A percentile compares a stretch with the other conserved stretches of the same genome.
phyloP scores from a whole-genome alignment of 2,329 filamentous ascomycete species.

The Sporothrix inflata region DNA sequence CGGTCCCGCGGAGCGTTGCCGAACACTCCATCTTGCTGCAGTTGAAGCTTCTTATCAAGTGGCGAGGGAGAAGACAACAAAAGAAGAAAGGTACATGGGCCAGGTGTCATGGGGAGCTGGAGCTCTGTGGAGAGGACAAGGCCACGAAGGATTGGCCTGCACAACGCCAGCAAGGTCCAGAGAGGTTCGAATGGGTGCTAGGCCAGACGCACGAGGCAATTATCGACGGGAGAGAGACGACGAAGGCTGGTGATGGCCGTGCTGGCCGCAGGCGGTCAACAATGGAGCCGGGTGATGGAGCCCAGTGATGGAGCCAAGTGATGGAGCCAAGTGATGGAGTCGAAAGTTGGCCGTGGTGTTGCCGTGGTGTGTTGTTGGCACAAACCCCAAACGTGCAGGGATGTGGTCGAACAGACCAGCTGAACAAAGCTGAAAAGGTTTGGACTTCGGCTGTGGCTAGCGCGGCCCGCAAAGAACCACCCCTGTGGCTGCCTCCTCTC shows the following conservation, averaged over 20 bases:
- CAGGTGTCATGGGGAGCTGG: not conserved
- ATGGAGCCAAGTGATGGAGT: not conserved
- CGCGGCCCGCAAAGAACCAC: not conserved
- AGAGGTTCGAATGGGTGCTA: too few species aligned
- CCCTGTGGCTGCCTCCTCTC: not conserved
- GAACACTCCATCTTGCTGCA: constrained; percentile 1
- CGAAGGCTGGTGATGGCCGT: not conserved
- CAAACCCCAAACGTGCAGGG: not conserved
- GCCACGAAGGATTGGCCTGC: not conserved
- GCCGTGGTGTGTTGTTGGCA: constrained; percentile 1
- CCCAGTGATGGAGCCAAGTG: not conserved
- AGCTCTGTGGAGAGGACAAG: not conserved
- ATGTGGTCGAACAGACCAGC: not conserved
- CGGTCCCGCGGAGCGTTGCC: not conserved
- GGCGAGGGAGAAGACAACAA: not conserved
- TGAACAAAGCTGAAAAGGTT: not conserved
- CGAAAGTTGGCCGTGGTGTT: not conserved
- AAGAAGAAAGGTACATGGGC: not conserved
- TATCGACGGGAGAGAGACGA: not conserved
- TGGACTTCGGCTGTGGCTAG: not conserved
- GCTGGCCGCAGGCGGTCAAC: not conserved
- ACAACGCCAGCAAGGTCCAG: constrained; percentile 13
- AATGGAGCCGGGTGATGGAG: not conserved
- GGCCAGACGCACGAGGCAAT: constrained; percentile 4
- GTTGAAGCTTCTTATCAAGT: not conserved